Evolutionary conservation across 2,329 filamentous ascomycete species (phyloP).

Genomic region (Exophiala spinifera): DNA sequence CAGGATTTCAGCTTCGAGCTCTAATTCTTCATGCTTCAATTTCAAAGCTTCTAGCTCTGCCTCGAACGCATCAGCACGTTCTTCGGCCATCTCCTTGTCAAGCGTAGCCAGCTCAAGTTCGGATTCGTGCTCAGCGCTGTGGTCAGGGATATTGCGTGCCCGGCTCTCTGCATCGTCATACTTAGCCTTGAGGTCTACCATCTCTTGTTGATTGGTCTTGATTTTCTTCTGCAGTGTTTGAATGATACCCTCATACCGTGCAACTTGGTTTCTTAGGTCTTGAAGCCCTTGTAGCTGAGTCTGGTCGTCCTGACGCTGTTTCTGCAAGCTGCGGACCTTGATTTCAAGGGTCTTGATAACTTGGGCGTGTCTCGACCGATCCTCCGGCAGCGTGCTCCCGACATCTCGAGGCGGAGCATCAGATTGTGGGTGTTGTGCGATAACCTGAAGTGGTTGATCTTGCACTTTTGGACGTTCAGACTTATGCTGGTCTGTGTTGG

Average conservation of each 20-base stretch:
- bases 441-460: neutral
- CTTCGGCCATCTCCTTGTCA: conserved; percentile 94
- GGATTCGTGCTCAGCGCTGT: conserved; percentile 80
- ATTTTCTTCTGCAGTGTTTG: conserved; percentile 89
- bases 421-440: neutral
- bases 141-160: conserved; percentile 57
- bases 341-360: conserved; percentile 76
- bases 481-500: neutral
- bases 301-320: conserved; percentile 79
- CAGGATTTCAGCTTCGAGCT: conserved; percentile 83
- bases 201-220: conserved; percentile 78
- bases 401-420: neutral
- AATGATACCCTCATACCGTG: conserved; percentile 69
- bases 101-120: conserved; percentile 82
- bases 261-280: conserved; percentile 60
- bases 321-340: conserved; percentile 81
- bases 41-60: conserved; percentile 75
- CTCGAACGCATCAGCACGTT: conserved; percentile 78
- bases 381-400: conserved; percentile 4
- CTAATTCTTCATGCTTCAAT: conserved; percentile 74
- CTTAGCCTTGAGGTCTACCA: conserved; percentile 69
- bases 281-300: conserved; percentile 80
- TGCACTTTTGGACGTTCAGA: neutral
- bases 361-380: conserved; percentile 20
- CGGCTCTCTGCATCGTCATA: conserved; percentile 71